Conservation (phyloP, 768 basidiomycete species). For the Collybia mongolica region DNA sequence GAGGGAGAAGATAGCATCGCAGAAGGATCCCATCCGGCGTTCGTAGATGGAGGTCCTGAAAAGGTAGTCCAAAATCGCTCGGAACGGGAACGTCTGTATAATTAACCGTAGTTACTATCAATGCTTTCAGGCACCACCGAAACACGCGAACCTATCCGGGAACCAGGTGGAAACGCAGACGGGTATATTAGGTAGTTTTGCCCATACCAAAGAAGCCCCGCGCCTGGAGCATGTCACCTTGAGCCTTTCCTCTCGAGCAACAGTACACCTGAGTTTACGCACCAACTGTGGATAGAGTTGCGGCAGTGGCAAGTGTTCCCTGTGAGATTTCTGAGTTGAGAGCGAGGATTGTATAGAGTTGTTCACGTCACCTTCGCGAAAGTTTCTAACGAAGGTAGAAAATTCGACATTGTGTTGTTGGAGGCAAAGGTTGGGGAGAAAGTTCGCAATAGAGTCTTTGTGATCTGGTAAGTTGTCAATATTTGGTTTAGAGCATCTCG, state of each 20-base stretch:
- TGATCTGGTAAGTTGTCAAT: too few species aligned
- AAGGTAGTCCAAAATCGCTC: slow-evolving; percentile 66
- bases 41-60: slow-evolving; percentile 69
- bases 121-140: slow-evolving; percentile 3
- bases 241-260: background rate
- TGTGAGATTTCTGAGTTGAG: slow-evolving; percentile 16
- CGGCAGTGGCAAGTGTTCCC: slow-evolving; percentile 57
- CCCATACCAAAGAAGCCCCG: slow-evolving; percentile 78
- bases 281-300: slow-evolving; percentile 59
- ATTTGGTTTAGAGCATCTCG: too few species aligned
- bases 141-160: slow-evolving; percentile 56
- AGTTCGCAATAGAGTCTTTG: too few species aligned
- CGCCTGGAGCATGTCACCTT: slow-evolving; percentile 39
- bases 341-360: background rate
- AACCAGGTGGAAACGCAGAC: slow-evolving; percentile 75
- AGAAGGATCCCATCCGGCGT: slow-evolving; percentile 74
- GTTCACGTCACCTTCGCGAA: slow-evolving; percentile 44
- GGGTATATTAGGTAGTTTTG: slow-evolving; percentile 93
- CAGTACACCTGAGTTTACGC: slow-evolving; percentile 12
- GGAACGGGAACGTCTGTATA: slow-evolving; percentile 69
- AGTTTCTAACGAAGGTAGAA: slow-evolving; percentile 43
- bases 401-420: slow-evolving; percentile 7
- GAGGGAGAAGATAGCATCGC: slow-evolving; percentile 75
- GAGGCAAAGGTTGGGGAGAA: too few species aligned
- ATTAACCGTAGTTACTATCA: background rate